phyloP scores from a whole-genome alignment of 106 monocot genomes.

The Acanthochlamys bracteata region DNA sequence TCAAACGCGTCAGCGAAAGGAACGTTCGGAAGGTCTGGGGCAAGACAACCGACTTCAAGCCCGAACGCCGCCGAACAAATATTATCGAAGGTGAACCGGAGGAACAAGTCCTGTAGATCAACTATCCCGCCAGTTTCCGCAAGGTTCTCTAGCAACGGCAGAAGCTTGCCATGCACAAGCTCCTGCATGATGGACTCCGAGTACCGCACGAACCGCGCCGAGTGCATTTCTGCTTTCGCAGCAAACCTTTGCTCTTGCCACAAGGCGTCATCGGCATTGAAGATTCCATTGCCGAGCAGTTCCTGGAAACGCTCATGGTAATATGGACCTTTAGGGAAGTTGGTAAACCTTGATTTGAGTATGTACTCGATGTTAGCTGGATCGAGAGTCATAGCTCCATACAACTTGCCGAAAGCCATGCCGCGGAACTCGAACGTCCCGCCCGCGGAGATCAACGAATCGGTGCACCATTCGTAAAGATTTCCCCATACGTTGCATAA shows the following conservation, averaged over 20 bases:
- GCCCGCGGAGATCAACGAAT: slow-evolving; percentile 16
- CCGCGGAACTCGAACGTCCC: slow-evolving; percentile 79
- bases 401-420: slow-evolving; percentile 38
- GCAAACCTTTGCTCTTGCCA: slow-evolving; percentile 81
- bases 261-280: slow-evolving; percentile 68
- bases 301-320: slow-evolving; percentile 75
- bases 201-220: slow-evolving; percentile 34
- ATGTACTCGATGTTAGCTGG: slow-evolving; percentile 76
- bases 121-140: background rate
- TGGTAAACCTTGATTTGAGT: slow-evolving; percentile 64
- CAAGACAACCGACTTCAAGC: slow-evolving; percentile 64
- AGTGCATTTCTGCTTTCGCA: slow-evolving; percentile 77
- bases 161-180: slow-evolving; percentile 50
- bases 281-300: slow-evolving; percentile 86
- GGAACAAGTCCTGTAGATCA: slow-evolving; percentile 71
- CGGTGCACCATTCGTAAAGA: slow-evolving; percentile 70
- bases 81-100: slow-evolving; percentile 88
- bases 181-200: slow-evolving; percentile 29
- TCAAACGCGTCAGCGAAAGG: slow-evolving; percentile 82
- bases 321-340: slow-evolving; percentile 85
- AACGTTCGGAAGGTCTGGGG: slow-evolving; percentile 38
- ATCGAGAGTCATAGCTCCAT: slow-evolving; percentile 50
- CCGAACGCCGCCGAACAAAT: slow-evolving; percentile 85
- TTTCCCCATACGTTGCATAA: slow-evolving; percentile 28
- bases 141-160: slow-evolving; percentile 25